phyloP scores from a whole-genome alignment of 2,329 filamentous ascomycete species.

The Fonsecaea nubica region DNA sequence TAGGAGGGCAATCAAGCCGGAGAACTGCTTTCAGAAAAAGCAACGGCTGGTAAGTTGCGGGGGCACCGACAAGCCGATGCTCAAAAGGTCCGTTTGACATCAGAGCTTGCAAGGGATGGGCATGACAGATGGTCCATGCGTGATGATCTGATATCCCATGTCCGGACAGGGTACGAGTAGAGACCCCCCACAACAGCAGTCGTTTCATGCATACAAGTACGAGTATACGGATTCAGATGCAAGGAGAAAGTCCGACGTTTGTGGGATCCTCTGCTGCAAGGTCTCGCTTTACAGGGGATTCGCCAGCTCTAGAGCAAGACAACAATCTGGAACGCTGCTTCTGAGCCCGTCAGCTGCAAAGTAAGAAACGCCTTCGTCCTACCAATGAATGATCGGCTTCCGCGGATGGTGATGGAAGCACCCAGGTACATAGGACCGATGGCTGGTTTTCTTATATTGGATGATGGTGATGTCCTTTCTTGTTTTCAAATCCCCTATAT shows the following conservation, averaged over 20 bases:
- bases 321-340: constrained; percentile 4
- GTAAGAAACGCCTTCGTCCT: background rate
- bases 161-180: background rate
- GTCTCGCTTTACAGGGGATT: background rate
- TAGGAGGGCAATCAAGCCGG: background rate
- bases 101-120: constrained; percentile 1
- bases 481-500: background rate
- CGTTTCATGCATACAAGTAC: constrained; percentile 1
- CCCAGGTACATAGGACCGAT: background rate
- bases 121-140: constrained; percentile 2
- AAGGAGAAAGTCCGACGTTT: background rate
- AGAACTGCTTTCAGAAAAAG: background rate
- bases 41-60: background rate
- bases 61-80: background rate
- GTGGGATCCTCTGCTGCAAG: background rate
- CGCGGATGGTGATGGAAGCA: background rate
- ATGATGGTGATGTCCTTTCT: background rate
- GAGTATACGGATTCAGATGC: background rate
- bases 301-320: background rate
- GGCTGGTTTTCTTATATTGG: background rate
- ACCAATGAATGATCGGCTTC: background rate
- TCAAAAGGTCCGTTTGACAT: background rate
- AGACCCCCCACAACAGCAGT: background rate
- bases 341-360: background rate
- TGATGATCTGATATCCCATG: background rate